Base-by-base conservation (phyloP, 2,329 filamentous ascomycete genomes). In the Aspergillus sp. region DNA sequence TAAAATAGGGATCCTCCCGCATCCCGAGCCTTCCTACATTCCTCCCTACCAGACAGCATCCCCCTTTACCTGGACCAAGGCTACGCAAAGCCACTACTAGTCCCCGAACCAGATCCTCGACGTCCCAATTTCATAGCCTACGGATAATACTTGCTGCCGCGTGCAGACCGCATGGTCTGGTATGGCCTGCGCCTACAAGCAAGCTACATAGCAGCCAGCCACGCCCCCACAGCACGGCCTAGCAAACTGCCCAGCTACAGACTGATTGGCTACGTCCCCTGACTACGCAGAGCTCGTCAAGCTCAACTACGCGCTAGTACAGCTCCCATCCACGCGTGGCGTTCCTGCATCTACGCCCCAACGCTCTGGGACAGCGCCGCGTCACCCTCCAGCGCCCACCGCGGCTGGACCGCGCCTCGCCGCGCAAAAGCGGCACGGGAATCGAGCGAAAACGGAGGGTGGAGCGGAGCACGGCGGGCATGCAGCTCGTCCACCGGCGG, bases 361-460 rank as follows among this genome's bases (percentile, higher is more conserved):
- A 7, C 40, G 17, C 10, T 14, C 38, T 20, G 17, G 38, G n/a
- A 41, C 38, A 14, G 11, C 38, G 4, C 19, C 40, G 40, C 19
- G 16, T 42, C 40, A n/a, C 14, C 7, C 14, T 3, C 29, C 34
- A 21, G 45, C 14, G n/a, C 11, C 14, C 34, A 38, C 14, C 7
- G 5, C 29, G 13, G 25, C 25, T 10, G 25, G 3, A 10, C 25
- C 34, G 17, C 49, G 29, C 17, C 32, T 21, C 5, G 14, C 25
- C 41, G 29, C 54, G 57, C 57, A 66, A 67, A 68, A 67, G 66
- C 64, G 64, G 65, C 63, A 59, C 62, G 53, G 41, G 47, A 50
- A 58, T 50, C 48, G 56, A 49, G 56, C 58, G 17, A 54, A 60
- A 61, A 53, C 50, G 59, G 59, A 61, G 64, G 66, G 66, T 59